A percentile compares a stretch with the other conserved stretches of the same genome.
These are phyloP conservation scores for Brasilioporus rufonigricans DNA, from an alignment of 768 basidiomycete species.

Conservation along the genomic window DNA sequence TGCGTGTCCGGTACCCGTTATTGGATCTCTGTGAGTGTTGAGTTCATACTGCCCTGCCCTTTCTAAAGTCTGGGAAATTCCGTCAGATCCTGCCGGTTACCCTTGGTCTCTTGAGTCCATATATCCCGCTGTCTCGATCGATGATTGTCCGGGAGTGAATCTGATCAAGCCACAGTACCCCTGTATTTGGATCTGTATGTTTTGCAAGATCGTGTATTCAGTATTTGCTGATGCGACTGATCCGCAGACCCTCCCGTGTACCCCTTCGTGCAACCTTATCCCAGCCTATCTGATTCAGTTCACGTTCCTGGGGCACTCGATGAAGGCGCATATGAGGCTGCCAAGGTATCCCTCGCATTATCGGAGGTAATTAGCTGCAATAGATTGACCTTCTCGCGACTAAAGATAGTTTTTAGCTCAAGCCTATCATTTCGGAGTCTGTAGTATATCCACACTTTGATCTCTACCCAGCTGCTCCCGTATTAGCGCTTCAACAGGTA, in stretches of 20 bases:
- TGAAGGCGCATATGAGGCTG: neutral
- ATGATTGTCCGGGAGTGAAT: neutral
- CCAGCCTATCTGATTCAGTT: neutral
- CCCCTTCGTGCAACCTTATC: constrained; percentile 17
- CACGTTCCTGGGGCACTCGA: constrained; percentile 7
- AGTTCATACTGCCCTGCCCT: neutral
- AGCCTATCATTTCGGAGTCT: neutral
- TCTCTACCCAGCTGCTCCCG: constrained; percentile 15
- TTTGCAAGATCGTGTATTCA: neutral
- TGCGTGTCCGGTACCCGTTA: constrained; percentile 17
- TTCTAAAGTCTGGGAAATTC: neutral
- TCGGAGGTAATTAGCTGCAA: constrained; percentile 12
- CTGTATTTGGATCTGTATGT: constrained; percentile 26
- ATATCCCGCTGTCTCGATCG: constrained; percentile 19
- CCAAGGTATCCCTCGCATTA: neutral
- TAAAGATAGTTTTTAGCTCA: constrained; percentile 3
- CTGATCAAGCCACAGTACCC: constrained; percentile 19
- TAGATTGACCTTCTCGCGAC: neutral
- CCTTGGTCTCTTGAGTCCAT: constrained; percentile 26
- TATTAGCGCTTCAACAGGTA: neutral
- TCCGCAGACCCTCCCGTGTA: constrained; percentile 15
- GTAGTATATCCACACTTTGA: constrained; percentile 26
- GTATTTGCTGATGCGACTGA: neutral
- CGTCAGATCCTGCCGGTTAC: constrained; percentile 23
- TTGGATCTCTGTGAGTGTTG: constrained; percentile 36